phyloP scores from a whole-genome alignment of 306 rosid species.

The Cajanus cajan region DNA sequence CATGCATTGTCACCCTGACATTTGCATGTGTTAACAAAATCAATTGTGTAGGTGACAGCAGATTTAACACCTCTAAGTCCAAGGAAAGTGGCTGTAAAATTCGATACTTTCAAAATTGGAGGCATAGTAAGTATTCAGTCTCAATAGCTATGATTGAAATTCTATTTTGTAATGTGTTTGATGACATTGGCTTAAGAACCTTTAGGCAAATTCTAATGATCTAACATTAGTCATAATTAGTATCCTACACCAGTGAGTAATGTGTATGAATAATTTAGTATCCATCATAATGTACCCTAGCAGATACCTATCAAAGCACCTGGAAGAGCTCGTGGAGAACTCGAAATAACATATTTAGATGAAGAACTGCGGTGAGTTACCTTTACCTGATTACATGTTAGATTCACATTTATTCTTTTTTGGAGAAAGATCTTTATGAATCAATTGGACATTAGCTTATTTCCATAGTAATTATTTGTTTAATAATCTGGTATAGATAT shows the following conservation, averaged over 20 bases:
- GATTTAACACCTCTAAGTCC: conserved; percentile 82
- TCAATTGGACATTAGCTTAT: neutral
- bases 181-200: conserved; percentile 6
- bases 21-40: neutral
- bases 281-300: conserved; percentile 13
- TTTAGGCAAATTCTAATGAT: conserved; percentile 14
- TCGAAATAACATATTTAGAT: conserved; percentile 83
- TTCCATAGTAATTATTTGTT: neutral
- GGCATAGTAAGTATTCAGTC: conserved; percentile 65
- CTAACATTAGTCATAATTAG: neutral
- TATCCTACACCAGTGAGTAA: conserved; percentile 3
- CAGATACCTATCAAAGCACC: conserved; percentile 95
- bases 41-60: conserved; percentile 75
- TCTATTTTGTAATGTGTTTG: conserved; percentile 1
- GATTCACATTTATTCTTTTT: neutral
- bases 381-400: neutral
- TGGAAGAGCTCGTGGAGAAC: conserved; percentile 81
- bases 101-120: conserved; percentile 77
- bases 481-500: neutral
- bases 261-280: neutral
- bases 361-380: conserved; percentile 81
- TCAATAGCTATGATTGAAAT: conserved; percentile 8
- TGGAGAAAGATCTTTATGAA: conserved; percentile 9
- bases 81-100: conserved; percentile 85
- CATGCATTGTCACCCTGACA: neutral